Evolutionary conservation across 1,284 basidiomycete genomes (phyloP), one percentile per base, ranked within the genome.

Genomic region (Filobasidium uniguttulatum): DNA sequence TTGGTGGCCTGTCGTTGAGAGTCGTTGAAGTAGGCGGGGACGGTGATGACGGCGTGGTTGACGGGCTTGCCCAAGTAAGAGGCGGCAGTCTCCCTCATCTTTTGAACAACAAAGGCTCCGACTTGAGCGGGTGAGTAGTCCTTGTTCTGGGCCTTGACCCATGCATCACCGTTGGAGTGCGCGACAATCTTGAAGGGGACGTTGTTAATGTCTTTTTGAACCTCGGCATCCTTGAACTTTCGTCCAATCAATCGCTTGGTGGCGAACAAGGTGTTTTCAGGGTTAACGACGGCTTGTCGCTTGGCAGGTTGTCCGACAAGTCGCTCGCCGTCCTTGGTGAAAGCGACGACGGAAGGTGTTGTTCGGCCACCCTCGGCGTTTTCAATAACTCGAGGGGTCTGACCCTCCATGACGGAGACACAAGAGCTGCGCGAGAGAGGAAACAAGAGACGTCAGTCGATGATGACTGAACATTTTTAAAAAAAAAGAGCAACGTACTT

Each of bases 21-120:
- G 69, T 98, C 94, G 71, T 98, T 98, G 79, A 97, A 97, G 75
- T 97, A 97, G 0, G 91, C 91, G 3, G 91, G 91, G 34, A 97
- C 93, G 29, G 91, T 97, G 63, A 96, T 76, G 61, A 97, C 91
- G 54, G 73, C 75, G 64, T 77, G 91, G 83, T 85, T 91, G 72
- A 97, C 81, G 60, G 81, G 81, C 73, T 91, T 91, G 72, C 87
- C 89, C 33, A 97, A 74, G 72, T 81, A 96, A 54, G 84, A 80
- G 62, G 93, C 81, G 5, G 90, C 91, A 46, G 91, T 98, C 65
- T 93, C 87, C 69, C 81, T 83, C 88, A 97, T 93, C 75, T 97
- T 98, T 31, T 76, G 78, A 48, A 98, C 56, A 78, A 93, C 55
- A 79, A 97, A 66, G 79, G 72, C 75, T 85, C 90, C 75, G 59